These are phyloP conservation scores for Saururus chinensis DNA, from an alignment of 164 flowering plant genomes.

Conservation along the genomic window DNA sequence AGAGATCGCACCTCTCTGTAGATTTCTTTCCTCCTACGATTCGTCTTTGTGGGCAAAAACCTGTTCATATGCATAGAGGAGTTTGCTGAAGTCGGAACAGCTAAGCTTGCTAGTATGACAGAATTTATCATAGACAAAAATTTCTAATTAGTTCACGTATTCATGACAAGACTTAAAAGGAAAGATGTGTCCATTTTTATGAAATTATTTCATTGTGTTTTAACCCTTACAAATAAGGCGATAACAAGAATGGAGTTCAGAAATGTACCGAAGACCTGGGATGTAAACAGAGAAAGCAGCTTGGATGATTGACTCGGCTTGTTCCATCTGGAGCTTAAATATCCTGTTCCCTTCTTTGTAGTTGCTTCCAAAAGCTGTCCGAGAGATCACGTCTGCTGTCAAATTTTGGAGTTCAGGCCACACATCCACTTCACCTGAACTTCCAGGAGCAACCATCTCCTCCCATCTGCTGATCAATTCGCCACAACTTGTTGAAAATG, in stretches of 20 bases:
- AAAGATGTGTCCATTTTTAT: background rate
- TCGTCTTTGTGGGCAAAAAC: constrained; percentile 23
- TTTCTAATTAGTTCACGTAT: too few relatives aligned
- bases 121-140: background rate
- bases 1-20: constrained; percentile 9
- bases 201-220: background rate
- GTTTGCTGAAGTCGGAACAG: too few relatives aligned
- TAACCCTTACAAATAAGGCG: background rate
- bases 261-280: constrained; percentile 29
- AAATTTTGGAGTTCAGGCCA: constrained; percentile 13
- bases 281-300: constrained; percentile 9
- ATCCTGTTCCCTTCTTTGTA: constrained; percentile 15
- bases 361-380: constrained; percentile 18
- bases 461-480: constrained; percentile 15
- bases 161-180: background rate
- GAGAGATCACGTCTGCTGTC: constrained; percentile 10
- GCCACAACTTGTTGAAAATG: constrained; percentile 10
- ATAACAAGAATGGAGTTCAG: background rate
- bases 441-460: constrained; percentile 3
- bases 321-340: constrained; percentile 20
- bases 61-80: constrained; percentile 7
- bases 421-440: constrained; percentile 14
- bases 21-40: constrained; percentile 17
- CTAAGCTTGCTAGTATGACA: too few relatives aligned
- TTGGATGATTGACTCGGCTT: constrained; percentile 4